A percentile compares a stretch with the other conserved stretches of the same genome.
These are phyloP conservation scores for Megacollybia platyphylla DNA, from an alignment of 1,284 basidiomycete species.

Conservation along the genomic window DNA sequence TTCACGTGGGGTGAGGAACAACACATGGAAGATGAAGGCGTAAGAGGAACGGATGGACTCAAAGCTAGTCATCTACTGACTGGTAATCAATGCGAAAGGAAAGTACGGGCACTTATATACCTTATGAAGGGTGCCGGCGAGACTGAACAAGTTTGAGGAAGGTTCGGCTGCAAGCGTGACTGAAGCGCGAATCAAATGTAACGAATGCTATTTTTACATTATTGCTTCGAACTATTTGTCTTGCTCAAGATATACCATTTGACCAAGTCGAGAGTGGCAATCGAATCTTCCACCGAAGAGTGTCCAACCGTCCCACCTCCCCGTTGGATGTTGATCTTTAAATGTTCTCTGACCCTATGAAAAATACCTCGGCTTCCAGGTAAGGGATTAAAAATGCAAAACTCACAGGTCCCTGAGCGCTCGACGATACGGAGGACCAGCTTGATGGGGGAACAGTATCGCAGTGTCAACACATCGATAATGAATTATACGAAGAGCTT, in stretches of 20 bases:
- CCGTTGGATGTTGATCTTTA: constrained; percentile 67
- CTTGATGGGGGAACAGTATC: constrained; percentile 70
- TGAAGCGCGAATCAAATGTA: no score
- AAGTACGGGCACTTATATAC: no score
- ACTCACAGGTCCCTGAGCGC: constrained; percentile 71
- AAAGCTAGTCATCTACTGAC: no score
- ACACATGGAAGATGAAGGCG: no score
- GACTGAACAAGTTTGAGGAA: no score
- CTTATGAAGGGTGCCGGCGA: no score
- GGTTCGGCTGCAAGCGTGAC: no score
- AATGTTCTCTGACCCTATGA: constrained; percentile 31
- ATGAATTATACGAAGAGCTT: constrained; percentile 78
- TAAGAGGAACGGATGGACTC: no score
- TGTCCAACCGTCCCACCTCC: constrained; percentile 66
- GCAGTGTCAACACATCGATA: constrained; percentile 75
- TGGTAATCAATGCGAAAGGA: no score
- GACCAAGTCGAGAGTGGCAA: constrained; percentile 78
- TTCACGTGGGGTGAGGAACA: no score
- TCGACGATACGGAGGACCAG: constrained; percentile 67
- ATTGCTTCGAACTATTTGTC: neutral
- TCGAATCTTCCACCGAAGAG: constrained; percentile 76
- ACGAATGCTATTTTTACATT: no score
- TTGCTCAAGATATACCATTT: constrained; percentile 48
- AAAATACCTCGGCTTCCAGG: neutral
- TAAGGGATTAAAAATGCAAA: neutral